Evolutionary conservation across 1,284 basidiomycete species (phyloP).

Genomic region (Cystobasidium sp.): DNA sequence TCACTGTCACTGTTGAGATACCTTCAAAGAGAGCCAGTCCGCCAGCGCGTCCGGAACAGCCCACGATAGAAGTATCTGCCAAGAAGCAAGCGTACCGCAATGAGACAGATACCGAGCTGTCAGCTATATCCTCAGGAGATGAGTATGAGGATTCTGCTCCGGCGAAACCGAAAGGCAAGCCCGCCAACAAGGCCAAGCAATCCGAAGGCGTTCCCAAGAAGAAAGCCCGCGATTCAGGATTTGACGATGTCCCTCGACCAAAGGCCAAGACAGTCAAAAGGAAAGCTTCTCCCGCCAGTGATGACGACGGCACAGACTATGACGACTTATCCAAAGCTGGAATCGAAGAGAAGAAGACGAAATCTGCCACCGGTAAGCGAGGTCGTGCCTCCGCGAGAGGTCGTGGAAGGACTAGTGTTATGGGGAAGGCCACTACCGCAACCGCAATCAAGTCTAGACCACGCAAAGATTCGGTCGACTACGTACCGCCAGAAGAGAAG

Average conservation of each 20-base stretch:
- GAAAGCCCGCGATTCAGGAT: slow-evolving; percentile 16
- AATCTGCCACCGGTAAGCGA: not conserved
- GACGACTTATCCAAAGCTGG: slow-evolving; percentile 8
- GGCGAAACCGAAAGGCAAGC: too few species aligned
- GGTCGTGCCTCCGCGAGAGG: not conserved
- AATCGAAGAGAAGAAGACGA: not conserved
- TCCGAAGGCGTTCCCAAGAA: not conserved
- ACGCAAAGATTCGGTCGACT: not conserved
- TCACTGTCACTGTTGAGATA: too few species aligned
- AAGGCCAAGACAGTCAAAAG: not conserved
- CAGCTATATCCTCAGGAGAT: too few species aligned
- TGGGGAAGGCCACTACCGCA: not conserved
- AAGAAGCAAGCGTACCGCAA: too few species aligned
- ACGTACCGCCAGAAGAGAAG: too few species aligned
- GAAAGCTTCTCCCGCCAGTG: not conserved
- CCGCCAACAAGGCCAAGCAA: too few species aligned
- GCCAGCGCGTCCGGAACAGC: too few species aligned
- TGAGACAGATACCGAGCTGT: too few species aligned
- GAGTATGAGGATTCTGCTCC: too few species aligned
- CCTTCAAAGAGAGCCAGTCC: too few species aligned
- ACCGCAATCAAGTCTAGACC: not conserved
- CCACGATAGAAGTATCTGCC: too few species aligned
- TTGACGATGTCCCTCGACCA: not conserved
- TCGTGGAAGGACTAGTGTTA: not conserved
- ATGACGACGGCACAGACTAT: slow-evolving; percentile 5